Evolutionary conservation across 2,329 filamentous ascomycete genomes (phyloP).

Genomic region (Podosphaera aphanis): DNA sequence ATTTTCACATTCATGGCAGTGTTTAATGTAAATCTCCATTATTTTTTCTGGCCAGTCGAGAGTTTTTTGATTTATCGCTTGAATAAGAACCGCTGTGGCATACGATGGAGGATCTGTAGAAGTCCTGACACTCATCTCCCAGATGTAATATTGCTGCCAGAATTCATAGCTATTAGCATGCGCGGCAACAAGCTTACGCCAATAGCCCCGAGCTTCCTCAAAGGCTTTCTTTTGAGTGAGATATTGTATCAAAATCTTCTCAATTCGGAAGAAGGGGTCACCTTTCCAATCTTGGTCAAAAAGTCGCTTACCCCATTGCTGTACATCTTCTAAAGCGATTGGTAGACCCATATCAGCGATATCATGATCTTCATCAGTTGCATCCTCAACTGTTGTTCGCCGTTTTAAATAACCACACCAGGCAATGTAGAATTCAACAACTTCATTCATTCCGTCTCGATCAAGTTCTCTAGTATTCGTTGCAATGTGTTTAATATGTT

Average conservation of each 20-base stretch:
- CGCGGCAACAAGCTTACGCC: conserved; percentile 43
- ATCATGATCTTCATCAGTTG: conserved; percentile 63
- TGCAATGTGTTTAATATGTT: conserved; percentile 75
- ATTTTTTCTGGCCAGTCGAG: conserved; percentile 60
- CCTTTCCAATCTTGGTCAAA: conserved; percentile 57
- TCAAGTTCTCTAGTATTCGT: conserved; percentile 71
- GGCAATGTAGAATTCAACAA: conserved; percentile 74
- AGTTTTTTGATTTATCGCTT: conserved; percentile 37
- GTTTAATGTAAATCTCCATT: conserved; percentile 48
- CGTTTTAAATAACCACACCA: conserved; percentile 91
- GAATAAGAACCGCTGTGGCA: conserved; percentile 54
- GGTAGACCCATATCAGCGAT: conserved; percentile 75
- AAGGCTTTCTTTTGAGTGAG: conserved; percentile 61
- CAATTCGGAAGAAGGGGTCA: conserved; percentile 73
- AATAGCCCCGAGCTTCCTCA: conserved; percentile 54
- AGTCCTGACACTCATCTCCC: conserved; percentile 45
- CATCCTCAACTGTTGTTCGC: conserved; percentile 50
- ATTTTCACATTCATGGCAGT: conserved; percentile 78
- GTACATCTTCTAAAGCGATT: conserved; percentile 66
- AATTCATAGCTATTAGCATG: conserved; percentile 71
- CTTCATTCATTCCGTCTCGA: conserved; percentile 62
- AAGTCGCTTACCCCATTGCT: conserved; percentile 47
- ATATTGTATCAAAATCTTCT: conserved; percentile 81
- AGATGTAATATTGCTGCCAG: conserved; percentile 78
- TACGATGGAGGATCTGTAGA: conserved; percentile 30